phyloP scores from a whole-genome alignment of 2,329 filamentous ascomycete genomes.

The Sclerotinia glacialis region DNA sequence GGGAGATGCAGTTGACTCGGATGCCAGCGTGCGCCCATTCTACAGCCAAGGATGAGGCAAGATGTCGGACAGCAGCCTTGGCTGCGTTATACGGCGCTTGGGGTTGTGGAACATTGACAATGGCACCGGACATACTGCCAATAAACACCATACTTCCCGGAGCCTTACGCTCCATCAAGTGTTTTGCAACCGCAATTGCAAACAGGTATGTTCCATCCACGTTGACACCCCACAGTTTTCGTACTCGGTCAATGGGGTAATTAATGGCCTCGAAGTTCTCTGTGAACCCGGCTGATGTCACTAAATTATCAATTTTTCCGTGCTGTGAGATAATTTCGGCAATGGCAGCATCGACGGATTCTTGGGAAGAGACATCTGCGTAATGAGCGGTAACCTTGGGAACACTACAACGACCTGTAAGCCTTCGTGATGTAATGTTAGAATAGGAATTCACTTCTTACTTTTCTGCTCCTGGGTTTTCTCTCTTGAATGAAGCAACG shows the following conservation, averaged over 20 bases:
- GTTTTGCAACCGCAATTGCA: conserved; percentile 78
- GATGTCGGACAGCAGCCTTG: conserved; percentile 87
- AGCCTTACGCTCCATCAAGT: conserved; percentile 78
- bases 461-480: conserved; percentile 73
- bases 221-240: conserved; percentile 93
- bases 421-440: conserved; percentile 2
- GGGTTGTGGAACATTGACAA: conserved; percentile 94
- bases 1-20: conserved; percentile 91
- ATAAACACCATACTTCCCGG: conserved; percentile 90
- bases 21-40: conserved; percentile 90
- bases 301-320: conserved; percentile 83
- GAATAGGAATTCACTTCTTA: conserved; percentile 41
- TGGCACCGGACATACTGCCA: conserved; percentile 88
- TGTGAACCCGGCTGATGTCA: conserved; percentile 94
- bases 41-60: conserved; percentile 83
- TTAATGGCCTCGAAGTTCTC: conserved; percentile 92
- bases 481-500: conserved; percentile 70
- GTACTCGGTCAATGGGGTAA: conserved; percentile 86
- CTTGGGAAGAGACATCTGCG: conserved; percentile 77
- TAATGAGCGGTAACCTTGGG: conserved; percentile 89
- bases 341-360: conserved; percentile 73
- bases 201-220: conserved; percentile 92
- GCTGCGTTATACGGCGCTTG: conserved; percentile 91
- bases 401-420: conserved; percentile 46
- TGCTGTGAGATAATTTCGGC: conserved; percentile 66